A percentile compares a stretch with the other conserved stretches of the same genome.
These are phyloP conservation scores for Tolypocladium inflatum DNA, from an alignment of 2,329 filamentous ascomycete genomes.

Conservation along the genomic window DNA sequence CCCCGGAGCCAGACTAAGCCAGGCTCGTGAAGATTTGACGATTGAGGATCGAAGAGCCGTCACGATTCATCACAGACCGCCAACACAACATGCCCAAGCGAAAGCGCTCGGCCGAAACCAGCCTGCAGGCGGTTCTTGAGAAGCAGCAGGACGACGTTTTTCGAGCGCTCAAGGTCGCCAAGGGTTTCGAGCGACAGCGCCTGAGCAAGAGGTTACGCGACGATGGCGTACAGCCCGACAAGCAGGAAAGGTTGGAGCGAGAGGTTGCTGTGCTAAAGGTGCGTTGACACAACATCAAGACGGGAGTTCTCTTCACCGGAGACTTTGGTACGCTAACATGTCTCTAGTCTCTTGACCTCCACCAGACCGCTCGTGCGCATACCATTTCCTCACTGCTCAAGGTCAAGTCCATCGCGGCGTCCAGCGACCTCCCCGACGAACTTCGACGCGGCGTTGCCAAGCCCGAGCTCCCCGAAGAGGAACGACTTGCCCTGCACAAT, in stretches of 20 bases:
- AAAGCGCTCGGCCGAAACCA: constrained; percentile 37
- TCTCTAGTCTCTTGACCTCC: constrained; percentile 43
- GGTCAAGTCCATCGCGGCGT: constrained; percentile 41
- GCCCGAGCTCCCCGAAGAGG: constrained; percentile 41
- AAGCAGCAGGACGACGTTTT: constrained; percentile 51
- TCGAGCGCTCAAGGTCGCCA: constrained; percentile 61
- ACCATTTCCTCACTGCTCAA: constrained; percentile 44
- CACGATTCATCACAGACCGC: not conserved
- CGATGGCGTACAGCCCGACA: constrained; percentile 33
- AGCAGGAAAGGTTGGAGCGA: constrained; percentile 50
- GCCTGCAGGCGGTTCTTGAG: constrained; percentile 39
- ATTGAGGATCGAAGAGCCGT: not conserved
- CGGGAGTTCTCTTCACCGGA: not conserved
- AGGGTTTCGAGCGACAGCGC: constrained; percentile 71
- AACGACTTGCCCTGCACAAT: constrained; percentile 43
- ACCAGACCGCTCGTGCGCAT: constrained; percentile 46
- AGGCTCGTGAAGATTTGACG: not conserved
- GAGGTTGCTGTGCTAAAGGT: constrained; percentile 50
- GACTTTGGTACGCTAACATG: not conserved
- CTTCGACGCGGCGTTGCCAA: constrained; percentile 38
- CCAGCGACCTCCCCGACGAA: constrained; percentile 38
- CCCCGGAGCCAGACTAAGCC: not conserved
- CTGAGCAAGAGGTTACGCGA: constrained; percentile 51
- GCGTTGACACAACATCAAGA: not conserved
- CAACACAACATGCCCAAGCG: constrained; percentile 44